Evolutionary conservation across 2,329 filamentous ascomycete species (phyloP).

Genomic region (Iodosphaeria phyllophila): DNA sequence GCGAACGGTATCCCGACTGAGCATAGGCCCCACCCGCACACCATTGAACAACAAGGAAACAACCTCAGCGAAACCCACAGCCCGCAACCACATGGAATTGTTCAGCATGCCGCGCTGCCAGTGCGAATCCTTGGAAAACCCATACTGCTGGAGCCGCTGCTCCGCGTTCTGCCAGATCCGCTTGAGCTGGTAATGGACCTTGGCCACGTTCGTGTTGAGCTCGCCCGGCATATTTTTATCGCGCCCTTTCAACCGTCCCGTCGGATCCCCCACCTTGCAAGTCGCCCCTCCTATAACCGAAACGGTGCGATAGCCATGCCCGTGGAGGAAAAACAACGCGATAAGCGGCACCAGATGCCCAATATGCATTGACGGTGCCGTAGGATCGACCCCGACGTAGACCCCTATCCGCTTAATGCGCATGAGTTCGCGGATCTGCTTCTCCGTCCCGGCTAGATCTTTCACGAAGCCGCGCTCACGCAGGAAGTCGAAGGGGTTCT

Average conservation of each 20-base stretch:
- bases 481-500: slow-evolving; percentile 42
- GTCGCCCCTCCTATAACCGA: slow-evolving; percentile 59
- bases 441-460: slow-evolving; percentile 40
- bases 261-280: slow-evolving; percentile 62
- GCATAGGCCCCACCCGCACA: slow-evolving; percentile 68
- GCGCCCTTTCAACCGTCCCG: slow-evolving; percentile 45
- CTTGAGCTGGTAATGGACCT: slow-evolving; percentile 51
- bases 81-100: slow-evolving; percentile 72
- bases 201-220: slow-evolving; percentile 43
- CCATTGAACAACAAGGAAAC: slow-evolving; percentile 53
- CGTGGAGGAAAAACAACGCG: slow-evolving; percentile 70
- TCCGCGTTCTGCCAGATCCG: slow-evolving; percentile 61
- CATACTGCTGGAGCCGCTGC: slow-evolving; percentile 41
- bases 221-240: slow-evolving; percentile 29
- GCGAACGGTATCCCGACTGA: slow-evolving; percentile 76
- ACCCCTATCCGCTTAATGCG: slow-evolving; percentile 46
- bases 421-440: slow-evolving; percentile 43
- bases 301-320: slow-evolving; percentile 51
- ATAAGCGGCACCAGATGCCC: slow-evolving; percentile 69
- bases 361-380: slow-evolving; percentile 60
- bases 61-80: slow-evolving; percentile 53
- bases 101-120: slow-evolving; percentile 55
- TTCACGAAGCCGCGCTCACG: slow-evolving; percentile 59
- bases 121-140: slow-evolving; percentile 41
- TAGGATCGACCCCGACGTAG: slow-evolving; percentile 72